These are phyloP conservation scores for Backusella tuberculispora DNA, from an alignment of 192 early-diverging fungal genomes.

Conservation along the genomic window DNA sequence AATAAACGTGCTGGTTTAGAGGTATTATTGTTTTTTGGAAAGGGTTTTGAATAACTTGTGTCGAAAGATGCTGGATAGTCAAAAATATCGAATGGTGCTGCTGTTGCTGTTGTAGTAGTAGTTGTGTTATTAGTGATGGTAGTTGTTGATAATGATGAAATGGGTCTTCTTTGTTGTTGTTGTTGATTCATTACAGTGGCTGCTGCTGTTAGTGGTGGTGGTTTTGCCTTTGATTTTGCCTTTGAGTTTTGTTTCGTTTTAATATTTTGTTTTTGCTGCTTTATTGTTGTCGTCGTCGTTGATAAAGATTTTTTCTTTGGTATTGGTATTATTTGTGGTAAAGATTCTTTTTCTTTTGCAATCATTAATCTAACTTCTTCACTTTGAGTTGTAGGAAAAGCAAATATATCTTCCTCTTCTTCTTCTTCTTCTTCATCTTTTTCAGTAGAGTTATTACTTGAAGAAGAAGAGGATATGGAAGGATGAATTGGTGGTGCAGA, in stretches of 20 bases:
- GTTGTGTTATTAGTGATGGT: not conserved
- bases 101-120: not conserved
- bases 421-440: not conserved
- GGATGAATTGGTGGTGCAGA: not conserved
- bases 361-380: constrained; percentile 16
- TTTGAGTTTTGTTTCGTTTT: not conserved
- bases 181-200: not conserved
- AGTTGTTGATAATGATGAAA: not conserved
- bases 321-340: too few relatives aligned
- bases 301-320: not conserved
- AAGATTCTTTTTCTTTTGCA: not conserved
- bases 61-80: not conserved
- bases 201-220: not conserved
- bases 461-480: not conserved
- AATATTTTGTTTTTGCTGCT: not conserved
- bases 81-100: not conserved
- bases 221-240: not conserved
- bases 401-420: constrained; percentile 2
- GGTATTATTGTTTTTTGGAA: not conserved
- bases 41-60: not conserved
- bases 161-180: too few relatives aligned
- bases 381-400: constrained; percentile 2
- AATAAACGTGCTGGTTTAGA: not conserved
- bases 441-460: not conserved
- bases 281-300: constrained; percentile 7